Conservation (phyloP, 176 grass and related monocot species). For the Luzula sylvatica region DNA sequence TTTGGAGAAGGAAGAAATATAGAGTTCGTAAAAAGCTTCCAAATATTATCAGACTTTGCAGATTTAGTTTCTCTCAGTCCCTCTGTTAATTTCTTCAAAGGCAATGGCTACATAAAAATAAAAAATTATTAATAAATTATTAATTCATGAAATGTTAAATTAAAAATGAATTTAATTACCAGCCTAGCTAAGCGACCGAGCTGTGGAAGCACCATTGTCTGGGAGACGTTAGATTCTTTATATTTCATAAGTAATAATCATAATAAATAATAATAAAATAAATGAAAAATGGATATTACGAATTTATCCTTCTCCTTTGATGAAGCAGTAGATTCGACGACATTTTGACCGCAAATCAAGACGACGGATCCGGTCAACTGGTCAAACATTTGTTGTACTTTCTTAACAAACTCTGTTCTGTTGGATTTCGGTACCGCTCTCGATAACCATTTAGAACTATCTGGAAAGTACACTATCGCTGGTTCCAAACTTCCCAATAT, state of each 20-base stretch:
- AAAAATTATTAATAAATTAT: slow-evolving; percentile 3
- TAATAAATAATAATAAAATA: too few species aligned
- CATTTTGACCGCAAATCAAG: slow-evolving; percentile 83
- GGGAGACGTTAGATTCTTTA: slow-evolving; percentile 2
- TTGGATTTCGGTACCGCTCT: slow-evolving; percentile 73
- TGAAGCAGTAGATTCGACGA: slow-evolving; percentile 36
- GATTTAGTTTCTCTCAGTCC: slow-evolving; percentile 43
- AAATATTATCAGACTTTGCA: slow-evolving; percentile 43
- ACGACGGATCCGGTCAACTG: slow-evolving; percentile 62
- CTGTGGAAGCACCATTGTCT: slow-evolving; percentile 38
- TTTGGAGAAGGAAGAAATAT: slow-evolving; percentile 67
- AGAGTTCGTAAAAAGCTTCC: slow-evolving; percentile 64
- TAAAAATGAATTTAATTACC: too few species aligned
- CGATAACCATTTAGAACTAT: slow-evolving; percentile 74
- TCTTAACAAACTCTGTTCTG: slow-evolving; percentile 52
- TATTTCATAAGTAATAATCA: too few species aligned
- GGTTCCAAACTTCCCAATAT: slow-evolving; percentile 64
- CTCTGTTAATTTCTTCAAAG: slow-evolving; percentile 59
- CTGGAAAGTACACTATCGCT: slow-evolving; percentile 88
- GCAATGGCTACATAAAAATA: slow-evolving; percentile 45
- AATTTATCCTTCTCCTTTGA: slow-evolving; percentile 47
- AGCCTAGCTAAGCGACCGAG: slow-evolving; percentile 28
- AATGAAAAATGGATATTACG: slow-evolving; percentile 37
- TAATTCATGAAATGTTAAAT: too few species aligned
- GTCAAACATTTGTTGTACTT: slow-evolving; percentile 66